phyloP scores from a whole-genome alignment of 805 yeast genomes.

The Starmerella khaoyaiensis region DNA sequence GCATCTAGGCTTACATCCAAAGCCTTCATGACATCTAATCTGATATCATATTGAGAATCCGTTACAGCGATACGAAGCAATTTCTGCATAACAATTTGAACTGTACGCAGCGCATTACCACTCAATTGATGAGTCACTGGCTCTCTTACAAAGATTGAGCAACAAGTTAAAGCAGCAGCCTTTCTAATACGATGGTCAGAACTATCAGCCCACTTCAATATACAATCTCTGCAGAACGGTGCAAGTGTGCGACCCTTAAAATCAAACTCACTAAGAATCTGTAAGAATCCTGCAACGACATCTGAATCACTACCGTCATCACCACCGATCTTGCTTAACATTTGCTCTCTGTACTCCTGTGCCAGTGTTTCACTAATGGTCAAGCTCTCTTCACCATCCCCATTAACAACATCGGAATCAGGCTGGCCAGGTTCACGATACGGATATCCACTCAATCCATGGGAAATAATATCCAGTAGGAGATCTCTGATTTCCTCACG shows the following conservation, averaged over 20 bases:
- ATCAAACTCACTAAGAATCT: slow-evolving; percentile 60
- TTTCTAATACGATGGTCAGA: slow-evolving; percentile 66
- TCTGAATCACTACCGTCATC: slow-evolving; percentile 37
- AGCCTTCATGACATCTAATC: slow-evolving; percentile 63
- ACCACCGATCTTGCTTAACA: slow-evolving; percentile 58
- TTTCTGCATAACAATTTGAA: slow-evolving; percentile 71
- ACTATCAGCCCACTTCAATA: slow-evolving; percentile 72
- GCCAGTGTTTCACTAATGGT: slow-evolving; percentile 34
- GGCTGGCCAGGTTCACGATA: slow-evolving; percentile 84
- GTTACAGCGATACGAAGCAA: slow-evolving; percentile 72
- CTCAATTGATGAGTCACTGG: slow-evolving; percentile 77
- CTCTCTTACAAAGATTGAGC: slow-evolving; percentile 61
- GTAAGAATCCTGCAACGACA: slow-evolving; percentile 62
- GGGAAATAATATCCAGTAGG: slow-evolving; percentile 56
- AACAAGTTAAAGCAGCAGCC: slow-evolving; percentile 72
- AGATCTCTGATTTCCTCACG: slow-evolving; percentile 60
- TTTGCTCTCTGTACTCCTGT: slow-evolving; percentile 59
- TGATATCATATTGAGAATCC: slow-evolving; percentile 74
- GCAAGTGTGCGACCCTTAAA: slow-evolving; percentile 65
- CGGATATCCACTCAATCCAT: slow-evolving; percentile 64
- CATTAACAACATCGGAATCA: slow-evolving; percentile 6
- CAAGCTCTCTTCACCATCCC: slow-evolving; percentile 8
- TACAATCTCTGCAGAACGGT: slow-evolving; percentile 77
- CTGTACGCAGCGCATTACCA: slow-evolving; percentile 66
- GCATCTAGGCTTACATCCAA: slow-evolving; percentile 72